phyloP scores from a whole-genome alignment of 2,329 filamentous ascomycete genomes.

The Penicillium sp. region DNA sequence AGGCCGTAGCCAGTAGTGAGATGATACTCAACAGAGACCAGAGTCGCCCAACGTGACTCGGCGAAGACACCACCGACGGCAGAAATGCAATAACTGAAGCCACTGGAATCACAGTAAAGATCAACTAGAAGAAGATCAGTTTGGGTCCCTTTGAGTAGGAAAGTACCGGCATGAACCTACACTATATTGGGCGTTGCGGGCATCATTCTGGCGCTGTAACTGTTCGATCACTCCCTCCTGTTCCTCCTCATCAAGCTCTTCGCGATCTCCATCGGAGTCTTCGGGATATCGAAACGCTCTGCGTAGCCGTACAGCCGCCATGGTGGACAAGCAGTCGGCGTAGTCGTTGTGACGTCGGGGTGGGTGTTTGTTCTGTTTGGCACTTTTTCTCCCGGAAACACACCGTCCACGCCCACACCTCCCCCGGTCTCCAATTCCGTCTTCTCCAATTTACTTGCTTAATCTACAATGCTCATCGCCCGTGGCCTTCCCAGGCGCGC shows the following conservation, averaged over 20 bases:
- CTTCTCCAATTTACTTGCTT: background rate
- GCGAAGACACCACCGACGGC: constrained; percentile 29
- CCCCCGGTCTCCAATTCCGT: constrained; percentile 1
- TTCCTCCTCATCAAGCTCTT: constrained; percentile 70
- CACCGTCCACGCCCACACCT: constrained; percentile 8
- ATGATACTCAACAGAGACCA: constrained; percentile 32
- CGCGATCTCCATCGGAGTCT: constrained; percentile 56
- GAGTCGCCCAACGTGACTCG: constrained; percentile 21
- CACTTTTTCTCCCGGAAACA: constrained; percentile 6
- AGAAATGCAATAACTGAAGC: constrained; percentile 32
- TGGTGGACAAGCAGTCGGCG: background rate
- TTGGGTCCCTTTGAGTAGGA: constrained; percentile 3
- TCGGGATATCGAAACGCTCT: constrained; percentile 73
- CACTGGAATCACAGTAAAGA: constrained; percentile 41
- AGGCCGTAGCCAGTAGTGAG: constrained; percentile 41
- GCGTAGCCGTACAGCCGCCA: constrained; percentile 64
- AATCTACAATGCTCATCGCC: constrained; percentile 15
- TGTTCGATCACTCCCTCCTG: constrained; percentile 43
- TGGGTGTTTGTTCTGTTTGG: constrained; percentile 30
- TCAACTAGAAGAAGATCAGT: constrained; percentile 22
- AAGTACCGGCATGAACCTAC: constrained; percentile 27
- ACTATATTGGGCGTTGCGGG: constrained; percentile 41
- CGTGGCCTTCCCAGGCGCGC: constrained; percentile 16
- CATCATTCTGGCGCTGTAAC: constrained; percentile 38
- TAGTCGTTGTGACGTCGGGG: background rate